Evolutionary conservation across 441 rosid species (phyloP), one percentile per base, ranked within the genome.

Genomic region (Populus tomentosa): DNA sequence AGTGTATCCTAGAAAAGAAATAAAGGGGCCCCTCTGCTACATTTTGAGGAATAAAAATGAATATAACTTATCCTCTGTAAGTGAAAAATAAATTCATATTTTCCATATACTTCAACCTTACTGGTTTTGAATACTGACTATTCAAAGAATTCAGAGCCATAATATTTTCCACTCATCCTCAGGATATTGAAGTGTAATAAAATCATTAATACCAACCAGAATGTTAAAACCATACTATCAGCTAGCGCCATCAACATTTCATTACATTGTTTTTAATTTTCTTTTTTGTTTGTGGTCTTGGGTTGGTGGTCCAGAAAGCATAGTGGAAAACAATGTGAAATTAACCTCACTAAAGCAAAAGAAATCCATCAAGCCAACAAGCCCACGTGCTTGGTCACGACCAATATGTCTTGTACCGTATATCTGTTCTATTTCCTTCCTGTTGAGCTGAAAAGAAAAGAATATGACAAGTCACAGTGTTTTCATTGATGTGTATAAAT

Each of bases 341-440:
- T 86, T 67, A 26, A 96, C 98, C 98, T 96, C 98, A 56, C 95
- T 96, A 85, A 96, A 96, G 86, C 99, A 96, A 84, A 96, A 96
- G 88, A 94, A 90, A 87, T 96, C 98, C 99, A 96, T 96, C 86
- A 96, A 88, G 72, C 98, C 98, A 81, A 91, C 97, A 67, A 96
- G 92, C 24, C 79, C 88, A 50, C 90, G 93, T 2, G 97, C 98
- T 83, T 94, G 99, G 73, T 90, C 92, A 82, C 94, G 95, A 70
- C 99, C 98, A 80, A 96, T 90, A 80, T 90, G 99, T 71, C 99
- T 82, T 0, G 98, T 94, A 36, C 99, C 98, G 72, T 96, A 96
- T 78, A 89, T 82, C 69, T 84, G 86, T 63, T 86, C 86, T 79
- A 96, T 80, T 80, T 96, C 98, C 75, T 87, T 73, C 85, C 81